Conservation (phyloP, 441 rosid genomes). For the Adansonia rubrostipa region DNA sequence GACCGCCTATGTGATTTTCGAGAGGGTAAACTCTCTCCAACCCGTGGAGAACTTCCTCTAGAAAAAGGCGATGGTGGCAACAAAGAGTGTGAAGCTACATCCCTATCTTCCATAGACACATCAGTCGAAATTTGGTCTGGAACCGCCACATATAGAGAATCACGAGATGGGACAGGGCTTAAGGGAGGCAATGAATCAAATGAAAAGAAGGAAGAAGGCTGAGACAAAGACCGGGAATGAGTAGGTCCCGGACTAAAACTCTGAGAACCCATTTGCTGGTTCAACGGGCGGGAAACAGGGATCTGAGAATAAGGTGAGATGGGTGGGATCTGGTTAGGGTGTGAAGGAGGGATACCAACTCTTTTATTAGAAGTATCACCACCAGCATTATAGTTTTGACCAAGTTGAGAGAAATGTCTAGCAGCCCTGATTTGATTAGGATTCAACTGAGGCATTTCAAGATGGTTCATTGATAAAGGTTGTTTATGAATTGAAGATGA, state of each 20-base stretch:
- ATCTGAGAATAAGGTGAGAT: constrained; percentile 87
- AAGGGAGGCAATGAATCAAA: constrained; percentile 76
- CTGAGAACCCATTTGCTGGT: constrained; percentile 58
- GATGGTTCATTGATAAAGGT: constrained; percentile 50
- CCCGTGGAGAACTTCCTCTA: constrained; percentile 45
- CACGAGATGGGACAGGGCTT: constrained; percentile 70
- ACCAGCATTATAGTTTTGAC: constrained; percentile 48
- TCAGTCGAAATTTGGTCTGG: constrained; percentile 54
- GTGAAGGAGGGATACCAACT: constrained; percentile 82
- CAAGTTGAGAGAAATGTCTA: constrained; percentile 55
- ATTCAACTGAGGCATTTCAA: constrained; percentile 63
- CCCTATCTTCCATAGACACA: constrained; percentile 72
- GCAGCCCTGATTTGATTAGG: constrained; percentile 53
- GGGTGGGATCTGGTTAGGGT: constrained; percentile 83
- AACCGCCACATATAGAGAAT: constrained; percentile 41
- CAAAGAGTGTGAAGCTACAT: constrained; percentile 49
- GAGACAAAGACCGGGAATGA: constrained; percentile 89
- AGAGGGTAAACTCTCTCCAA: constrained; percentile 75
- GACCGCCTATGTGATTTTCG: constrained; percentile 84
- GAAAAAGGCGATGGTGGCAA: constrained; percentile 70
- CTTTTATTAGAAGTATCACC: constrained; percentile 51
- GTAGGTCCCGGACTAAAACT: constrained; percentile 52
- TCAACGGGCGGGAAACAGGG: constrained; percentile 57
- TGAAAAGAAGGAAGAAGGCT: constrained; percentile 75
- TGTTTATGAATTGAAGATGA: constrained; percentile 56